Evolutionary conservation across 306 rosid species (phyloP).

Genomic region (Malus domestica): DNA sequence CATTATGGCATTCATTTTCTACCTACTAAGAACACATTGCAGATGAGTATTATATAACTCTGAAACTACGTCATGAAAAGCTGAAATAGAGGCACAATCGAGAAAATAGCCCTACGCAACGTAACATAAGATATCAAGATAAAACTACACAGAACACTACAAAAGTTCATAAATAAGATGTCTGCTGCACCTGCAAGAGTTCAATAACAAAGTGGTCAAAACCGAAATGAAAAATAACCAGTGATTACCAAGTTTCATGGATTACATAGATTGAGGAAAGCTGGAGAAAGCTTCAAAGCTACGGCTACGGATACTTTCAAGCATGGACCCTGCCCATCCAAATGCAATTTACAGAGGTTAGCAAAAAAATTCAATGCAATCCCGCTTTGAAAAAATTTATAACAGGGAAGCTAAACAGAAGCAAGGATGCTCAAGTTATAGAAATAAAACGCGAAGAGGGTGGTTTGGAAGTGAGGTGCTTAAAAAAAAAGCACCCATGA

Average conservation of each 20-base stretch:
- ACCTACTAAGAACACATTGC: not conserved
- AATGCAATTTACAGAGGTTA: slow-evolving; percentile 15
- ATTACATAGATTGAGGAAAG: slow-evolving; percentile 18
- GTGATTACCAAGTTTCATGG: slow-evolving; percentile 74
- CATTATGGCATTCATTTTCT: not conserved
- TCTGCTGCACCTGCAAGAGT: not conserved
- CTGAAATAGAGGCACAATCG: not conserved
- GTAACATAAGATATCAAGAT: not conserved
- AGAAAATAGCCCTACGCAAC: not conserved
- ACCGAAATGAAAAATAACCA: not conserved
- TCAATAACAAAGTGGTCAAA: not conserved
- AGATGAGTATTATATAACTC: not conserved
- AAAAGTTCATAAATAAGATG: not conserved
- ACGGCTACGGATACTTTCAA: slow-evolving; percentile 5
- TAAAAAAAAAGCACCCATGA: no score
- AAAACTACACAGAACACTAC: not conserved
- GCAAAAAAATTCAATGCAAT: not conserved
- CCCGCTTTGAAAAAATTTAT: not conserved
- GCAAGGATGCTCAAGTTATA: slow-evolving; percentile 6
- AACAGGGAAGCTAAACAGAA: not conserved
- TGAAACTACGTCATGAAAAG: not conserved
- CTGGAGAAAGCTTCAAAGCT: slow-evolving; percentile 20
- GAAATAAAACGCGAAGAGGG: not conserved
- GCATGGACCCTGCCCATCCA: slow-evolving; percentile 32
- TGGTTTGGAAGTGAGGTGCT: no score